Conservation (phyloP, 768 basidiomycete species). For the Heimioporus sp. region DNA sequence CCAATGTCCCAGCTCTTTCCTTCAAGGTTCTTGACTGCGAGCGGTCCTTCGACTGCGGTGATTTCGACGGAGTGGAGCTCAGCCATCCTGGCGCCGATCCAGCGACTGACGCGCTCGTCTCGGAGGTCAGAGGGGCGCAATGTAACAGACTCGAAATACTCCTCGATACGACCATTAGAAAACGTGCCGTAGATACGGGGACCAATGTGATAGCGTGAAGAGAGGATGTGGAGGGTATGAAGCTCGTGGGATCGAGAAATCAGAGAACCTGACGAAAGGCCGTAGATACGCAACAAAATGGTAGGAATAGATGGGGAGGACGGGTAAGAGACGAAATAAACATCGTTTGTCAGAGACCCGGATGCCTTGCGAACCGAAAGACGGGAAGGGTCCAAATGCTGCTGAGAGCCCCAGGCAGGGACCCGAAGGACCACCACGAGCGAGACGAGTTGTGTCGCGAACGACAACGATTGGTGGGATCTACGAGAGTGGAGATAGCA, state of each 20-base stretch:
- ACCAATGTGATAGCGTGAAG: conserved; percentile 83
- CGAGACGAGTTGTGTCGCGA: conserved; percentile 54
- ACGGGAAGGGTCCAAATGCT: conserved; percentile 42
- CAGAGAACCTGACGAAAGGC: conserved; percentile 78
- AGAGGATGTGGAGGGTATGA: conserved; percentile 84
- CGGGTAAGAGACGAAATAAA: conserved; percentile 90
- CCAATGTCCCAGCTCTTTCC: conserved; percentile 55
- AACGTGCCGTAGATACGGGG: conserved; percentile 94
- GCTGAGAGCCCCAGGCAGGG: conserved; percentile 54
- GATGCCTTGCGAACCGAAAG: conserved; percentile 78
- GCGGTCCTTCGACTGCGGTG: conserved; percentile 52
- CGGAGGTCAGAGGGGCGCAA: conserved; percentile 77
- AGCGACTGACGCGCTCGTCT: conserved; percentile 69
- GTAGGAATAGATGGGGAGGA: conserved; percentile 50
- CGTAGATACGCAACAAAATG: conserved; percentile 89
- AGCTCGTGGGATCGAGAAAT: conserved; percentile 89
- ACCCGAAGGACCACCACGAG: conserved; percentile 55
- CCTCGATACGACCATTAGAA: conserved; percentile 91
- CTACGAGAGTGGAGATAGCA: conserved; percentile 37
- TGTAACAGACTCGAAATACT: conserved; percentile 89
- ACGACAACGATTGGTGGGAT: conserved; percentile 59
- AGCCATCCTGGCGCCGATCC: conserved; percentile 94
- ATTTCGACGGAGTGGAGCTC: conserved; percentile 94
- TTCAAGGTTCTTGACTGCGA: conserved; percentile 37
- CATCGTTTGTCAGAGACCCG: conserved; percentile 91